phyloP scores from a whole-genome alignment of 306 rosid species.

The Gastrolobium villosum region DNA sequence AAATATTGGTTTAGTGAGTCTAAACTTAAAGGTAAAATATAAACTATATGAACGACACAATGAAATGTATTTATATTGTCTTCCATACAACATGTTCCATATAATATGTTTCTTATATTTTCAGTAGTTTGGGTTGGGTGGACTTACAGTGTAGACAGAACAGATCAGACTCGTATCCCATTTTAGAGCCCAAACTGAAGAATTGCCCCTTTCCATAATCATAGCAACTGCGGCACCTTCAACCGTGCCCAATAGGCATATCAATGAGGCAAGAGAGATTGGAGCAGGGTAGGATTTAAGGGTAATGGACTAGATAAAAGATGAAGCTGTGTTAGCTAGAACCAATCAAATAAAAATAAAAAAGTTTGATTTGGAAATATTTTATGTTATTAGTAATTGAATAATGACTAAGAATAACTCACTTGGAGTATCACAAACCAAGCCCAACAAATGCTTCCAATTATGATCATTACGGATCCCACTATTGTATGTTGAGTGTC shows the following conservation, averaged over 20 bases:
- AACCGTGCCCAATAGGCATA: slow-evolving; percentile 76
- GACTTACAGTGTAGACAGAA: slow-evolving; percentile 66
- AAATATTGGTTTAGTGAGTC: too few species aligned
- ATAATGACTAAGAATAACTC: background rate
- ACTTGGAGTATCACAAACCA: slow-evolving; percentile 85
- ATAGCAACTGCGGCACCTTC: slow-evolving; percentile 80
- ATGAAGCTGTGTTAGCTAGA: background rate
- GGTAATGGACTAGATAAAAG: slow-evolving; percentile 66
- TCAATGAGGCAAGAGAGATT: slow-evolving; percentile 93
- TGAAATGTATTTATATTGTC: background rate
- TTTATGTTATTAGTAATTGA: background rate
- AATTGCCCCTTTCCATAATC: slow-evolving; percentile 74
- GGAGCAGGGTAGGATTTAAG: slow-evolving; percentile 81
- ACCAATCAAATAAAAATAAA: background rate
- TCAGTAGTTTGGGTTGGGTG: background rate
- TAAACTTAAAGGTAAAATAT: too few species aligned
- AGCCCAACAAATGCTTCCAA: slow-evolving; percentile 88
- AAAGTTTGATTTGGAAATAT: background rate
- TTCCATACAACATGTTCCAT: slow-evolving; percentile 12
- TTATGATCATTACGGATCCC: slow-evolving; percentile 71
- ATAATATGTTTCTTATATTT: background rate
- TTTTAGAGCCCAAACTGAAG: slow-evolving; percentile 68
- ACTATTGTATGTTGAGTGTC: slow-evolving; percentile 63
- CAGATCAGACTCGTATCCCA: slow-evolving; percentile 71
- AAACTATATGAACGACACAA: too few species aligned